These are phyloP conservation scores for Piloderma croceum DNA, from an alignment of 768 basidiomycete species.

Conservation along the genomic window DNA sequence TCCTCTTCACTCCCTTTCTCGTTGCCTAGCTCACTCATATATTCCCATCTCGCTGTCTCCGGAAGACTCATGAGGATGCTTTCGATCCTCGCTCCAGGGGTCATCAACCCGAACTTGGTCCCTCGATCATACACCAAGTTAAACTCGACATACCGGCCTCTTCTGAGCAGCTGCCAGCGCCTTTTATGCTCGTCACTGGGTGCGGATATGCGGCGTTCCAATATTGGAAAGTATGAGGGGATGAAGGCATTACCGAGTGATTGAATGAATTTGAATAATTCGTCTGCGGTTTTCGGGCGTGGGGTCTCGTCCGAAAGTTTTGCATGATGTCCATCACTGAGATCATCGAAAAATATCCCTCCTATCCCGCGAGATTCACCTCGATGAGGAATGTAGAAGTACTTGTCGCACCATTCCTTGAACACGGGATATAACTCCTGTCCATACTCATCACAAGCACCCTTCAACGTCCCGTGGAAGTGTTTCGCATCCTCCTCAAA, in stretches of 20 bases:
- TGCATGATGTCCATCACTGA: conserved; percentile 60
- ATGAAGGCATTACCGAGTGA: conserved; percentile 75
- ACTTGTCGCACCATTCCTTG: conserved; percentile 97
- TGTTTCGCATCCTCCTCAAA: conserved; percentile 81
- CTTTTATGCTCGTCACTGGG: conserved; percentile 62
- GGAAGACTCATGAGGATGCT: conserved; percentile 89
- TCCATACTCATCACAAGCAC: conserved; percentile 71
- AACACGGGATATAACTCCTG: conserved; percentile 64
- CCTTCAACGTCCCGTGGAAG: conserved; percentile 78
- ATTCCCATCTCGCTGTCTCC: conserved; percentile 86
- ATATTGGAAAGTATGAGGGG: conserved; percentile 86
- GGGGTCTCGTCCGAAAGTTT: conserved; percentile 44
- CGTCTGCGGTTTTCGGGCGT: conserved; percentile 54
- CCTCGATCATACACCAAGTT: conserved; percentile 84
- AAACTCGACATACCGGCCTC: conserved; percentile 95
- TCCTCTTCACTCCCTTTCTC: conserved; percentile 63
- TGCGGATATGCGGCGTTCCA: conserved; percentile 49
- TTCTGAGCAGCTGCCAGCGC: conserved; percentile 88
- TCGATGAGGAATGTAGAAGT: conserved; percentile 90
- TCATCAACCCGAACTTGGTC: conserved; percentile 81
- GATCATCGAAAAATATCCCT: conserved; percentile 95
- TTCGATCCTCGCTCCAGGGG: conserved; percentile 82
- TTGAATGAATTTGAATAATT: conserved; percentile 73
- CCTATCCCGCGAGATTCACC: conserved; percentile 84
- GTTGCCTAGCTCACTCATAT: conserved; percentile 69